Evolutionary conservation across 2,329 filamentous ascomycete species (phyloP).

Genomic region (Talaromyces verruculosus): DNA sequence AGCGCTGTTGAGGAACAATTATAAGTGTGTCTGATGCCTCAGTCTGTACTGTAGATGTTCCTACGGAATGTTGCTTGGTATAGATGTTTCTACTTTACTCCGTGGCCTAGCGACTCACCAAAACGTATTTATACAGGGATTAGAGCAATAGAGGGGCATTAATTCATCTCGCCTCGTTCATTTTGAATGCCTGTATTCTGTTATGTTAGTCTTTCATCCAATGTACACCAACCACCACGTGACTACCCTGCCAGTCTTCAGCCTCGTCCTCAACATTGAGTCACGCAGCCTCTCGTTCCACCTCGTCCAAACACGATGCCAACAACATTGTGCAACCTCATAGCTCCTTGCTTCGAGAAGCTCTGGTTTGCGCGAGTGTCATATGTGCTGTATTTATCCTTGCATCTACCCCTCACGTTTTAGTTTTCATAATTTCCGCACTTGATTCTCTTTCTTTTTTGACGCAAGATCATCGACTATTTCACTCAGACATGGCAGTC

Average conservation of each 20-base stretch:
- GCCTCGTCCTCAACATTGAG: neutral
- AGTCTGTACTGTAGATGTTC: no score
- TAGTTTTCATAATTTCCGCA: neutral
- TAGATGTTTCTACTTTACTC: no score
- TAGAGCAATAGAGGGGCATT: neutral
- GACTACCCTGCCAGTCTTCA: neutral
- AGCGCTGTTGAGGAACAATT: conserved; percentile 24
- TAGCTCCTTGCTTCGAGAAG: neutral
- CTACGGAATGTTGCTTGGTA: no score
- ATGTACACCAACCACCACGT: neutral
- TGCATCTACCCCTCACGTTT: neutral
- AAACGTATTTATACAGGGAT: neutral
- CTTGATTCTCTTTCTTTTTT: neutral
- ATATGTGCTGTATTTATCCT: neutral
- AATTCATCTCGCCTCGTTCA: neutral
- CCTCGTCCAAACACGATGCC: neutral
- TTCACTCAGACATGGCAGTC: neutral
- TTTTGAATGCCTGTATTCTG: neutral
- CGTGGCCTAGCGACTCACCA: no score
- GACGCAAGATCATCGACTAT: neutral
- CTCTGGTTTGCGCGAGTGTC: neutral
- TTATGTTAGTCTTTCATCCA: neutral
- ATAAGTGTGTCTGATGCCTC: neutral
- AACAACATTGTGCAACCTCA: neutral
- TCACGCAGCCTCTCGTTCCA: neutral